A percentile compares a stretch with the other conserved stretches of the same genome.
Conservation (phyloP, 352 stramenopile species). For the Globisporangium emineosum region DNA sequence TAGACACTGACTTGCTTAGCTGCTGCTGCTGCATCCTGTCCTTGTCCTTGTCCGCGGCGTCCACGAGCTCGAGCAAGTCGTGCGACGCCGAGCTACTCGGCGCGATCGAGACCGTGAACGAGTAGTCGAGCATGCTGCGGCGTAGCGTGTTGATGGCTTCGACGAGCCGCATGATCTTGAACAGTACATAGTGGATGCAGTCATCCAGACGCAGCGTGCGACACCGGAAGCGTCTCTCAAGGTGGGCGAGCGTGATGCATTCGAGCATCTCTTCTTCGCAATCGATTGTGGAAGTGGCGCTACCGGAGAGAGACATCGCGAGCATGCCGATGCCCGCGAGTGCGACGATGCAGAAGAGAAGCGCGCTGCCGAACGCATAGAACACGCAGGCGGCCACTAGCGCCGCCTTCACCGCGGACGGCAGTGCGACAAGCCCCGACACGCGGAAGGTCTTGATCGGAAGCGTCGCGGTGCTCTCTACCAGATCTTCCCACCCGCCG, state of each 20-base stretch:
- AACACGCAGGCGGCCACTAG: slow-evolving; percentile 10
- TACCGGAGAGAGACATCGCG: background rate
- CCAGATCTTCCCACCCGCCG: slow-evolving; percentile 10
- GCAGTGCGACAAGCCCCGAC: slow-evolving; percentile 11
- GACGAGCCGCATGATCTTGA: slow-evolving; percentile 16
- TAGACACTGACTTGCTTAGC: background rate
- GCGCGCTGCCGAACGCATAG: slow-evolving; percentile 14
- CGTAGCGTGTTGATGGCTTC: slow-evolving; percentile 14
- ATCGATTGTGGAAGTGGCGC: slow-evolving; percentile 3
- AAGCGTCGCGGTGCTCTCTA: slow-evolving; percentile 6
- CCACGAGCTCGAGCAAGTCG: slow-evolving; percentile 15
- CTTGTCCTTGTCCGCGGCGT: slow-evolving; percentile 7
- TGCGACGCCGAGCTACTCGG: slow-evolving; percentile 8
- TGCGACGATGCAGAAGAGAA: slow-evolving; percentile 14
- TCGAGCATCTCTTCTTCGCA: slow-evolving; percentile 17
- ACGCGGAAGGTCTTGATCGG: slow-evolving; percentile 11
- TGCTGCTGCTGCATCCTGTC: slow-evolving; percentile 8
- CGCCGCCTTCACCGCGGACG: slow-evolving; percentile 8
- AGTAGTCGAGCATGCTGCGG: slow-evolving; percentile 23
- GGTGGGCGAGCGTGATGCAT: slow-evolving; percentile 16
- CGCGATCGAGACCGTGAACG: slow-evolving; percentile 16
- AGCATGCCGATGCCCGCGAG: slow-evolving; percentile 9
- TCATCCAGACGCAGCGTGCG: slow-evolving; percentile 9
- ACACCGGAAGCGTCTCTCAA: slow-evolving; percentile 8
- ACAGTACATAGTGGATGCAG: slow-evolving; percentile 16